Evolutionary conservation across 129 eudicot genomes (phyloP).

Genomic region (Flaveria trinervia): DNA sequence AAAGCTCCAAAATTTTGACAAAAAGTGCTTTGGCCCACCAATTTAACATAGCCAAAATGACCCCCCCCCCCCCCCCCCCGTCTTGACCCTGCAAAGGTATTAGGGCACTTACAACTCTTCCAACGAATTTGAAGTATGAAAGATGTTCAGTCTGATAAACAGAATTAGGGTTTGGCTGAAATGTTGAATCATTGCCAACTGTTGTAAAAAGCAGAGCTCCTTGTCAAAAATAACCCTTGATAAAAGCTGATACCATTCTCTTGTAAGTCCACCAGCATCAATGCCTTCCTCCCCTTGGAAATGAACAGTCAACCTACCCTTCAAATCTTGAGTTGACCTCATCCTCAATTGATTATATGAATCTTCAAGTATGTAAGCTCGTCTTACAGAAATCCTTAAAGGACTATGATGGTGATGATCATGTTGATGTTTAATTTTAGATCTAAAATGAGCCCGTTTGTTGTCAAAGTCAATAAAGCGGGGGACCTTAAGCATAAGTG

Average conservation of each 20-base stretch:
- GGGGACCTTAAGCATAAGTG: slow-evolving; percentile 94
- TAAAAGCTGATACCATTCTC: slow-evolving; percentile 97
- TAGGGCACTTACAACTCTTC: slow-evolving; percentile 84
- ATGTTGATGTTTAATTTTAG: slow-evolving; percentile 95
- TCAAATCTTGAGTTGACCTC: slow-evolving; percentile 84
- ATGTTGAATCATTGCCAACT: slow-evolving; percentile 92
- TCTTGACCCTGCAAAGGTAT: neutral
- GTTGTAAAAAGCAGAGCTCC: slow-evolving; percentile 91
- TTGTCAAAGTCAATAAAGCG: slow-evolving; percentile 97
- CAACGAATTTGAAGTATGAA: slow-evolving; percentile 96
- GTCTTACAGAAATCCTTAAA: slow-evolving; percentile 88
- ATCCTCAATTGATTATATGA: slow-evolving; percentile 92
- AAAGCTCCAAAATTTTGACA: neutral
- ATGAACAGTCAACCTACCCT: slow-evolving; percentile 92
- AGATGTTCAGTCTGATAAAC: slow-evolving; percentile 99
- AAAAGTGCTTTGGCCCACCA: neutral
- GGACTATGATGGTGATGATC: slow-evolving; percentile 99
- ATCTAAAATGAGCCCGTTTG: slow-evolving; percentile 89
- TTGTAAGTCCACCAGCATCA: slow-evolving; percentile 98
- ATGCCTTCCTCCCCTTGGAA: slow-evolving; percentile 99
- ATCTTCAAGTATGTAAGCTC: slow-evolving; percentile 97
- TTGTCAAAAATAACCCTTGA: slow-evolving; percentile 96
- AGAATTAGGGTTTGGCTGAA: slow-evolving; percentile 98
- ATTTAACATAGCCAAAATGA: neutral
- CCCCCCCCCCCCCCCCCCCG: neutral